Evolutionary conservation across 176 grass and related monocot species (phyloP).

Genomic region (Musa troglodytarum): DNA sequence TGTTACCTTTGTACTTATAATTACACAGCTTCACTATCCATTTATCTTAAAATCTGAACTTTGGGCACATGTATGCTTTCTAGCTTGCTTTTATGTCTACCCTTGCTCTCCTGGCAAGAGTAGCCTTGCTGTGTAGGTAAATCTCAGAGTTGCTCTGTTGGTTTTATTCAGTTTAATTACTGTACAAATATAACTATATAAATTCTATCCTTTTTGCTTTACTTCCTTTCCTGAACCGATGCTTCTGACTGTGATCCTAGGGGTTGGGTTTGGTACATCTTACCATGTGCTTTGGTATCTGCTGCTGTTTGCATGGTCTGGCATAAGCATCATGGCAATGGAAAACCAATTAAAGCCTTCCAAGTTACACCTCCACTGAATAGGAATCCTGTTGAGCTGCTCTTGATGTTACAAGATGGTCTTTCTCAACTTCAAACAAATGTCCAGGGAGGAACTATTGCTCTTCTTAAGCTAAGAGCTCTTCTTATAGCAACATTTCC

Average conservation of each 20-base stretch:
- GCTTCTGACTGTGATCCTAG: constrained; percentile 11
- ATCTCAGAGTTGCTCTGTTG: not conserved
- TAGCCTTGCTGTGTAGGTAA: not conserved
- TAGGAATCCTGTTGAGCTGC: constrained; percentile 58
- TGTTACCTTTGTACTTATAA: not conserved
- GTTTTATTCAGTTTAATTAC: not conserved
- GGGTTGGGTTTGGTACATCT: constrained; percentile 25
- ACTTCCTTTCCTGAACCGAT: not conserved
- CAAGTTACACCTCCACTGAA: constrained; percentile 43
- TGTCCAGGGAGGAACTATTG: constrained; percentile 65
- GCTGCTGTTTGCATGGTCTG: constrained; percentile 61
- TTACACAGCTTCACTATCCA: not conserved
- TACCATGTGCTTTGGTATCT: constrained; percentile 53
- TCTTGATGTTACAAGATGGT: constrained; percentile 66
- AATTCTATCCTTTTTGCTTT: not conserved
- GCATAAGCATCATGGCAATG: constrained; percentile 42
- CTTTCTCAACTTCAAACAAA: constrained; percentile 65
- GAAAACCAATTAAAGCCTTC: constrained; percentile 47
- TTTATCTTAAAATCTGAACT: not conserved
- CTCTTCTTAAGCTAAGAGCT: constrained; percentile 82
- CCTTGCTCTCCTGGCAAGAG: not conserved
- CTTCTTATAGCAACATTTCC: constrained; percentile 73
- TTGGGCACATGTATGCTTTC: not conserved
- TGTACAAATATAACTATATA: not conserved
- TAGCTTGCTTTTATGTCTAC: not conserved